These are phyloP conservation scores for Suhomyces emberorum DNA, from an alignment of 805 yeast species.

Conservation along the genomic window DNA sequence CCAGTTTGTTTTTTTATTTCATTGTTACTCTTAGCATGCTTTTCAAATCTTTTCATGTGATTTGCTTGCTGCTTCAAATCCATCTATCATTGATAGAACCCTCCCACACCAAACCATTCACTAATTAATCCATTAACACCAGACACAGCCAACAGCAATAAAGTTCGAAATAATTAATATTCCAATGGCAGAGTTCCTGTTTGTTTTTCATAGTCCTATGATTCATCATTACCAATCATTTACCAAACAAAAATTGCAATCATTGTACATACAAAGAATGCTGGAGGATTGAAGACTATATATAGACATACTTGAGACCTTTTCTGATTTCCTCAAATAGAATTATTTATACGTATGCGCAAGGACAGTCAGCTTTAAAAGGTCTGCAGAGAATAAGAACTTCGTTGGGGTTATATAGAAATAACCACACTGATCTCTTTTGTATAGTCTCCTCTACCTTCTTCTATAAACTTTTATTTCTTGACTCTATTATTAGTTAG, in stretches of 20 bases:
- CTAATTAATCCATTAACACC: not conserved
- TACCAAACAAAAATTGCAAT: slow-evolving; percentile 1
- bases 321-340: not conserved
- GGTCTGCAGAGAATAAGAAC: not conserved
- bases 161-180: not conserved
- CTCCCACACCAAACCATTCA: not conserved
- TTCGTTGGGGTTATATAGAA: not conserved
- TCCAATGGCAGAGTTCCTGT: not conserved
- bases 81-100: not conserved
- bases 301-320: not conserved
- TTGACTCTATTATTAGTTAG: slow-evolving; percentile 8
- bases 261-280: slow-evolving; percentile 5
- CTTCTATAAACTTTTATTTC: slow-evolving; percentile 7
- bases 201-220: not conserved
- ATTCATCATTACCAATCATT: not conserved
- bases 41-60: not conserved
- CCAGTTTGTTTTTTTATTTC: not conserved
- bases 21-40: not conserved
- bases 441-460: not conserved
- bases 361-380: not conserved
- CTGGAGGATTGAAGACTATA: slow-evolving; percentile 3
- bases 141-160: not conserved
- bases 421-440: not conserved
- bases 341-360: not conserved
- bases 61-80: not conserved